Conservation (phyloP, 2,329 filamentous ascomycete species). For the Epichloe scottii region DNA sequence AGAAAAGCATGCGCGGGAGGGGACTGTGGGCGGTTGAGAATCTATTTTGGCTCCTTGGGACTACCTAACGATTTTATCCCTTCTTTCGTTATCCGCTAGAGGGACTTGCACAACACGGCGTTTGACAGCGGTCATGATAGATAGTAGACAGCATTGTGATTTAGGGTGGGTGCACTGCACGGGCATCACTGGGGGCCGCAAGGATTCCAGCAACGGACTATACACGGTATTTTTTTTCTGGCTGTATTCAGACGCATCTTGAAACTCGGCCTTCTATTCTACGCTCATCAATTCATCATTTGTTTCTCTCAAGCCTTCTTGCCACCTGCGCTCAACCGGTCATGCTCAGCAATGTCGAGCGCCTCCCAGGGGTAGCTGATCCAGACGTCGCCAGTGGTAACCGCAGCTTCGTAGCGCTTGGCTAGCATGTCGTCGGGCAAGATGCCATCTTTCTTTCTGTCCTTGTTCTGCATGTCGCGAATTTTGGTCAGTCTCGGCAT, state of each 20-base stretch:
- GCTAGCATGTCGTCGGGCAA: slow-evolving; percentile 69
- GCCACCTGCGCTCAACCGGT: slow-evolving; percentile 47
- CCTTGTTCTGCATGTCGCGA: slow-evolving; percentile 62
- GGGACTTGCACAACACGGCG: background rate
- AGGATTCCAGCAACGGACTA: background rate
- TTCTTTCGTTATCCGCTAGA: background rate
- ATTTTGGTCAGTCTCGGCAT: background rate
- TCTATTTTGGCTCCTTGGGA: background rate
- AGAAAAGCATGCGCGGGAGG: slow-evolving; percentile 52
- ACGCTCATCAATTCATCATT: background rate
- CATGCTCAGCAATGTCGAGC: slow-evolving; percentile 84
- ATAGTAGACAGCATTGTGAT: background rate
- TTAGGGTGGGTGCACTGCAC: background rate
- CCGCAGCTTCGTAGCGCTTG: slow-evolving; percentile 69
- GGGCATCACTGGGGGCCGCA: background rate
- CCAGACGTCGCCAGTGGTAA: slow-evolving; percentile 89
- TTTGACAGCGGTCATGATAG: background rate
- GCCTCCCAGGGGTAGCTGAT: slow-evolving; percentile 99
- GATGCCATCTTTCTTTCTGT: slow-evolving; percentile 86
- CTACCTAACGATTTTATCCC: background rate
- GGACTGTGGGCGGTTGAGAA: slow-evolving; percentile 26
- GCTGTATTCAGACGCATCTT: background rate
- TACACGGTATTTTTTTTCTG: background rate
- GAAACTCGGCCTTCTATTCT: slow-evolving; percentile 3
- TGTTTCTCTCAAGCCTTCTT: slow-evolving; percentile 10